Evolutionary conservation across 1,284 basidiomycete species (phyloP).

Genomic region (Malassezia nana): DNA sequence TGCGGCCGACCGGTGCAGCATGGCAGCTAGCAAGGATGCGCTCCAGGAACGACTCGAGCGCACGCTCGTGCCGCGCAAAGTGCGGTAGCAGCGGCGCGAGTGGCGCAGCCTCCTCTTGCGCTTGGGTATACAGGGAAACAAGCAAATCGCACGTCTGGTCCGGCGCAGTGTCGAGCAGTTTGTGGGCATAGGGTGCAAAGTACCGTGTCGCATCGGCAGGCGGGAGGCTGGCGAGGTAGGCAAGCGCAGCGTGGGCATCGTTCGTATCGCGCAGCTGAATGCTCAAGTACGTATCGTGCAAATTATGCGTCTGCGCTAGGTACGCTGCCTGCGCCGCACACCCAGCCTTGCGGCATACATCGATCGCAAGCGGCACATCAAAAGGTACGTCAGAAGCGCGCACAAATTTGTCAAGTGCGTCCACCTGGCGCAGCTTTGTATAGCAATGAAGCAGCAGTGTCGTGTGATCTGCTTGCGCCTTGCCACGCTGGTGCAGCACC

Average conservation of each 20-base stretch:
- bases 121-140: constrained; percentile 50
- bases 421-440: constrained; percentile 85
- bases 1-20: constrained; percentile 10
- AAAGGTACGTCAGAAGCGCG: constrained; percentile 60
- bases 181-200: constrained; percentile 46
- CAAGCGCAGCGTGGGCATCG: constrained; percentile 69
- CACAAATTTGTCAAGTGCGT: constrained; percentile 80
- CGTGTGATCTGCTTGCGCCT: constrained; percentile 92
- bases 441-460: constrained; percentile 69
- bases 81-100: constrained; percentile 83
- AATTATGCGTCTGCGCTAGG: constrained; percentile 77
- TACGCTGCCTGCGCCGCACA: constrained; percentile 92
- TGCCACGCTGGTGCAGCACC: constrained; percentile 75
- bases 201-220: constrained; percentile 54
- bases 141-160: constrained; percentile 79
- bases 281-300: constrained; percentile 83
- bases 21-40: constrained; percentile 53
- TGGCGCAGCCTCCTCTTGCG: constrained; percentile 55
- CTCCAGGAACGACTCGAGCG: constrained; percentile 81
- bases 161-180: constrained; percentile 67
- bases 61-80: constrained; percentile 76
- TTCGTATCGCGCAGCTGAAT: constrained; percentile 89
- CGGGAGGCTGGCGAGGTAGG: constrained; percentile 68
- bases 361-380: constrained; percentile 89
- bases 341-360: constrained; percentile 88